Evolutionary conservation across 2,329 filamentous ascomycete species (phyloP).

Genomic region (Aspergillus ruber): DNA sequence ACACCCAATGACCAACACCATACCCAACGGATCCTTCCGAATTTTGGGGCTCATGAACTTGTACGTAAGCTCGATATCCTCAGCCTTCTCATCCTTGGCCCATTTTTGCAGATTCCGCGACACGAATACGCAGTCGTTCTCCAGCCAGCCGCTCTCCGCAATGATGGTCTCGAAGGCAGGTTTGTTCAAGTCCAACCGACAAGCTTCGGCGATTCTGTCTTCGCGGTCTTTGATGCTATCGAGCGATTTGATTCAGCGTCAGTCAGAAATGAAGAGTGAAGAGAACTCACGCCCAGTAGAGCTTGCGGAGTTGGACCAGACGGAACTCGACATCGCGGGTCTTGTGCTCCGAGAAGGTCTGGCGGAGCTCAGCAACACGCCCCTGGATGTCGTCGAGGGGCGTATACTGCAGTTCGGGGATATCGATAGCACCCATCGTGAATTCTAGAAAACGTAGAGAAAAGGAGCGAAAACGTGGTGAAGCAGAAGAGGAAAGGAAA

Average conservation of each 20-base stretch:
- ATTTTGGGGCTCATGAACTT: constrained; percentile 66
- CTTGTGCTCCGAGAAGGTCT: constrained; percentile 69
- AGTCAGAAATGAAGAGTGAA: background rate
- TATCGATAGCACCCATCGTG: constrained; percentile 27
- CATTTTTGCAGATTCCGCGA: constrained; percentile 73
- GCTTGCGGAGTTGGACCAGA: constrained; percentile 77
- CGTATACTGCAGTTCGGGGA: constrained; percentile 53
- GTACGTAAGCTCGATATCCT: constrained; percentile 63
- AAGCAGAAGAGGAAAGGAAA: no score
- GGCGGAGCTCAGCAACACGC: constrained; percentile 55
- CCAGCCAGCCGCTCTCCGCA: constrained; percentile 69
- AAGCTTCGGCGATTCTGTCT: constrained; percentile 65
- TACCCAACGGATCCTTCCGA: constrained; percentile 80
- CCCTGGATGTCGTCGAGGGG: constrained; percentile 59
- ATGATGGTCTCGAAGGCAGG: constrained; percentile 66
- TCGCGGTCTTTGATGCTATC: constrained; percentile 65
- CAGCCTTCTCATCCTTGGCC: constrained; percentile 71
- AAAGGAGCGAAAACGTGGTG: background rate
- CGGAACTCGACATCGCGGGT: constrained; percentile 80
- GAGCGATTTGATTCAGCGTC: background rate
- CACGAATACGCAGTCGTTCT: constrained; percentile 74
- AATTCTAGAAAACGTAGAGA: background rate
- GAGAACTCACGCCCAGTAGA: constrained; percentile 71
- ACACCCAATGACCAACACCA: constrained; percentile 74
- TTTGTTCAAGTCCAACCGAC: constrained; percentile 73